A percentile compares a stretch with the other conserved stretches of the same genome.
These are phyloP conservation scores for Fragaria vesca DNA, from an alignment of 306 rosid species.

Conservation along the genomic window DNA sequence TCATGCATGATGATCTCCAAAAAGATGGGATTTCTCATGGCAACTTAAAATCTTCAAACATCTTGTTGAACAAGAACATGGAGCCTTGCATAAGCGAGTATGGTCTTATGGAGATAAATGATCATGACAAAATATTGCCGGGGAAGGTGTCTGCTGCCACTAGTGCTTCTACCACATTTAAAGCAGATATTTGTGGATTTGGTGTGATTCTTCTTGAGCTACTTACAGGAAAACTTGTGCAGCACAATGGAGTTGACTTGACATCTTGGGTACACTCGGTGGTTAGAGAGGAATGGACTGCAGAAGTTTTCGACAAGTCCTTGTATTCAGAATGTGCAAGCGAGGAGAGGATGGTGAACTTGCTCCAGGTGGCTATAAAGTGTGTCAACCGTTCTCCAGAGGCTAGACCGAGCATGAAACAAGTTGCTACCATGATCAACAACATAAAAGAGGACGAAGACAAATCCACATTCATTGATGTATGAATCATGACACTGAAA, in stretches of 20 bases:
- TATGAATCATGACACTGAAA: not conserved
- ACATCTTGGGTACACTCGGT: slow-evolving; percentile 81
- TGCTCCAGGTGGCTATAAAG: slow-evolving; percentile 80
- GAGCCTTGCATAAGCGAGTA: slow-evolving; percentile 75
- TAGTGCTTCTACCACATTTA: slow-evolving; percentile 24
- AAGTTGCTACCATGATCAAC: slow-evolving; percentile 62
- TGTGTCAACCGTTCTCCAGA: slow-evolving; percentile 54
- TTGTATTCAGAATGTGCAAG: slow-evolving; percentile 60
- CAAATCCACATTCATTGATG: slow-evolving; percentile 42
- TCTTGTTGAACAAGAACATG: slow-evolving; percentile 61
- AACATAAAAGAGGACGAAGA: slow-evolving; percentile 76
- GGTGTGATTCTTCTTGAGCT: slow-evolving; percentile 83
- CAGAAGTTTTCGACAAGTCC: slow-evolving; percentile 69
- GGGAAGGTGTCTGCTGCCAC: slow-evolving; percentile 14
- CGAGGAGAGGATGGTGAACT: slow-evolving; percentile 75
- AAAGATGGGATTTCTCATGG: slow-evolving; percentile 69
- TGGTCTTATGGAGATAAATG: slow-evolving; percentile 47
- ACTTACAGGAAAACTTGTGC: slow-evolving; percentile 70
- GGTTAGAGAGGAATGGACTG: slow-evolving; percentile 86
- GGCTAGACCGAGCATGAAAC: slow-evolving; percentile 71
- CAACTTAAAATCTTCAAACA: slow-evolving; percentile 75
- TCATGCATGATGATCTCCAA: slow-evolving; percentile 62
- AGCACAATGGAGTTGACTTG: slow-evolving; percentile 58
- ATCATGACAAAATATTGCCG: slow-evolving; percentile 23
- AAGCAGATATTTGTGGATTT: slow-evolving; percentile 62